Evolutionary conservation across 1,139 yeast species (phyloP).

Genomic region (Neolecta irregularis): DNA sequence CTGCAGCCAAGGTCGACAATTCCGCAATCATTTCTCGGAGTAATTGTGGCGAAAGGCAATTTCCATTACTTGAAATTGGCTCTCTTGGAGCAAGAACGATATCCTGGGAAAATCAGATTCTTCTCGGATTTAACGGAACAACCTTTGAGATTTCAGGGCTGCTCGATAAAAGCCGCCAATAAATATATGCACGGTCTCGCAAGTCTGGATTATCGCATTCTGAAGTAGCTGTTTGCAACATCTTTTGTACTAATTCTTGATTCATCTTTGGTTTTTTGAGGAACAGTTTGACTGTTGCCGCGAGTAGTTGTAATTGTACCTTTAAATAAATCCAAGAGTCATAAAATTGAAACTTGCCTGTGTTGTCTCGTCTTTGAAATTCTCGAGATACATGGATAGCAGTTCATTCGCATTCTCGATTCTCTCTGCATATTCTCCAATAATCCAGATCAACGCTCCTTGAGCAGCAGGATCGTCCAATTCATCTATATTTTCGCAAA

Average conservation of each 20-base stretch:
- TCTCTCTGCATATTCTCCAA: slow-evolving; percentile 75
- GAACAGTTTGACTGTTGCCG: slow-evolving; percentile 65
- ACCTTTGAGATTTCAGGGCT: slow-evolving; percentile 34
- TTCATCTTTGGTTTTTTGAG: slow-evolving; percentile 32
- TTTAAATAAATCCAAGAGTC: not conserved
- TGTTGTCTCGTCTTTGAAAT: slow-evolving; percentile 59
- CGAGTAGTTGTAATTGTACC: slow-evolving; percentile 62
- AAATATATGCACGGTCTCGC: slow-evolving; percentile 83
- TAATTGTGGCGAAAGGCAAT: slow-evolving; percentile 45
- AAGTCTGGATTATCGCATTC: slow-evolving; percentile 81
- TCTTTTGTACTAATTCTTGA: slow-evolving; percentile 45
- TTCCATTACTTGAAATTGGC: slow-evolving; percentile 1
- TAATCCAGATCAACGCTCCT: slow-evolving; percentile 71
- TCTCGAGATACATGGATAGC: slow-evolving; percentile 37
- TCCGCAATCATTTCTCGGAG: slow-evolving; percentile 58
- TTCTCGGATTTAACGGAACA: slow-evolving; percentile 38
- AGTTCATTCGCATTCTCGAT: slow-evolving; percentile 40
- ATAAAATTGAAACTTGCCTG: slow-evolving; percentile 15
- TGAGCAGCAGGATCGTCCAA: slow-evolving; percentile 48
- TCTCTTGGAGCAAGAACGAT: not conserved
- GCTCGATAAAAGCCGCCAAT: slow-evolving; percentile 80
- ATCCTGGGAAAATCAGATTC: slow-evolving; percentile 32
- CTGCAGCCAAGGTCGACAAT: slow-evolving; percentile 73
- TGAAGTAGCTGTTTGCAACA: slow-evolving; percentile 63
- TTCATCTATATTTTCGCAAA: slow-evolving; percentile 44